Conservation (phyloP, 1,139 yeast genomes). For the Scheffersomyces lignicola region DNA sequence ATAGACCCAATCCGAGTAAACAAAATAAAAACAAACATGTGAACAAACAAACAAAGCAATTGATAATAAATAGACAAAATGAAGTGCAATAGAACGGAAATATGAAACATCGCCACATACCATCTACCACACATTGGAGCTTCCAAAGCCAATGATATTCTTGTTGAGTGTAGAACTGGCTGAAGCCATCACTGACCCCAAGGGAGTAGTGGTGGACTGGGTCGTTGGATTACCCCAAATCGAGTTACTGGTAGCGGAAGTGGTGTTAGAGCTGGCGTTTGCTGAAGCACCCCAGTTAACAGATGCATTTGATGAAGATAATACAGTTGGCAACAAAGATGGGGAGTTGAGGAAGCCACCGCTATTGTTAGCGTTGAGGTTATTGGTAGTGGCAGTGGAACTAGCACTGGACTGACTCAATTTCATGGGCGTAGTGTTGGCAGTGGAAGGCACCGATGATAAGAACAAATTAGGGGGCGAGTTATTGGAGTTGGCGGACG, state of each 20-base stretch:
- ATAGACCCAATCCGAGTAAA: too few relatives aligned
- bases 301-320: not conserved
- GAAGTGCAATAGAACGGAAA: not conserved
- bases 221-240: conserved; percentile 6
- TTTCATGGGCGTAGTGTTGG: conserved; percentile 12
- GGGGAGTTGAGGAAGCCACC: conserved; percentile 20
- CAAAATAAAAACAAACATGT: too few relatives aligned
- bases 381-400: conserved; percentile 11
- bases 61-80: not conserved
- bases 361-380: conserved; percentile 10
- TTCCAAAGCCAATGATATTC: conserved; percentile 4
- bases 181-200: conserved; percentile 1
- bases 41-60: not conserved
- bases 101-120: too few relatives aligned
- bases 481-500: conserved; percentile 10
- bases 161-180: not conserved
- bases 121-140: conserved; percentile 6
- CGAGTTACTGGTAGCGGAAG: conserved; percentile 5
- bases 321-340: conserved; percentile 13
- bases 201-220: conserved; percentile 1
- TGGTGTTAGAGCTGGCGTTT: not conserved
- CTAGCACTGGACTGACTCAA: conserved; percentile 10
- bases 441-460: conserved; percentile 6
- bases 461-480: conserved; percentile 28
- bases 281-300: conserved; percentile 4